Evolutionary conservation across 257 asterid species (phyloP), one percentile per base, ranked within the genome.

Genomic region (Forsythia suspensa): DNA sequence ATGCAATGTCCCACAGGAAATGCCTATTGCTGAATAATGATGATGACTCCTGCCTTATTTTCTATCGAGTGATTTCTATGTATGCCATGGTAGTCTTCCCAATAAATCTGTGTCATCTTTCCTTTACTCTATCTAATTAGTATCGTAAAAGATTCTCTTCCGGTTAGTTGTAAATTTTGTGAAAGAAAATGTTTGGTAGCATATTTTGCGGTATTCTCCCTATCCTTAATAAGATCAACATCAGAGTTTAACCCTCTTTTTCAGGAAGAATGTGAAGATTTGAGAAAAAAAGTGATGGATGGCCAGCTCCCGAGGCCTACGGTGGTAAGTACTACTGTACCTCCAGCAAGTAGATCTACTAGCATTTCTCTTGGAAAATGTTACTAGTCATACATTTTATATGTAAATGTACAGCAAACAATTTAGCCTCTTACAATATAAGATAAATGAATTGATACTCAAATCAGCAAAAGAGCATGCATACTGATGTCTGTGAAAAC

Each of bases 251-350:
- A 39, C n/a, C 65, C 75, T 67, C 63, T 38, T 80, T 52, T 85
- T 81, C 90, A 94, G 98, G 96, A 84, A 80, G 97, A 94, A 85
- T 90, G 95, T 74, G 87, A 82, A 43, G 93, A 88, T 48, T 81
- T 94, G 86, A 82, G 75, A 78, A 79, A 76, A 21, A 92, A 80
- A 81, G 82, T 92, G 81, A 76, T 79, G 74, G 86, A 88, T 66
- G 96, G 97, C 77, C 83, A 84, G 80, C 74, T 92, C 38, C 82
- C 82, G 82, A 89, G 94, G 89, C 97, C 90, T 76, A 89, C 88
- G 72, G 85, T 94, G 83, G 97, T 94, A 75, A 90, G 96, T 82
- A 46, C 65, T 72, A 29, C 69, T 13, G 43, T 29, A 42, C 44
- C 61, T 79, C 59, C 75, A 11, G 21, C 48, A 63, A 39, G 3